phyloP scores from a whole-genome alignment of 495 filamentous ascomycete species.

The Hypomontagnella monticulosa region DNA sequence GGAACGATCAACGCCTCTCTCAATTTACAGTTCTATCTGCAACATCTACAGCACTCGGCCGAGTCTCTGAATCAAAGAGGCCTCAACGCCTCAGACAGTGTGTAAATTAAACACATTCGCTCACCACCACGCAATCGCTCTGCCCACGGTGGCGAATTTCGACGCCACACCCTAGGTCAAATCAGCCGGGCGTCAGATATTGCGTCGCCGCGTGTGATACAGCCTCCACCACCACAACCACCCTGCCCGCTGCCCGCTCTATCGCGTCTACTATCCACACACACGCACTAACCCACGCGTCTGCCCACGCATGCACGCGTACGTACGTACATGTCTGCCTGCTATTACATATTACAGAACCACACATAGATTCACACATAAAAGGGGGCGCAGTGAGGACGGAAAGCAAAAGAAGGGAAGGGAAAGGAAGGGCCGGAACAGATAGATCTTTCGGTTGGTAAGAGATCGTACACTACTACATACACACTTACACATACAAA shows the following conservation, averaged over 20 bases:
- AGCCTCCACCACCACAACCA: slow-evolving; percentile 9
- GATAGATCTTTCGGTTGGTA: too few species aligned
- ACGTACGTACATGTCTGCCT: background rate
- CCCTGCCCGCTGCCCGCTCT: background rate
- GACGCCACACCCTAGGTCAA: slow-evolving; percentile 21
- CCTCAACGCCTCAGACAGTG: background rate
- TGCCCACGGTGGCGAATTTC: slow-evolving; percentile 37
- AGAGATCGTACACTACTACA: background rate
- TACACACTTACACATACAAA: slow-evolving; percentile 1
- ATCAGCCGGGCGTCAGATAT: slow-evolving; percentile 13
- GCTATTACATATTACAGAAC: background rate
- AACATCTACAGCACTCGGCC: too few species aligned
- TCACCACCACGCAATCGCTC: slow-evolving; percentile 10
- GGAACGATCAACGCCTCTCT: too few species aligned
- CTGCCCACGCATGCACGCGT: background rate
- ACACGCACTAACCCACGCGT: background rate
- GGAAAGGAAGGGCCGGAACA: background rate
- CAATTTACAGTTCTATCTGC: too few species aligned
- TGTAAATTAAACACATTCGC: background rate
- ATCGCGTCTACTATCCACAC: background rate
- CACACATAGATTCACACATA: background rate
- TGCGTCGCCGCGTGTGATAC: slow-evolving; percentile 17
- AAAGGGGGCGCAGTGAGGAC: background rate
- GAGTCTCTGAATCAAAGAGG: too few species aligned
- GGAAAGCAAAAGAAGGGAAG: background rate